Percentiles rank a stretch among this genome's conserved stretches.
These are phyloP conservation scores for Tolypocladium amazonense DNA, from an alignment of 2,329 filamentous ascomycete genomes.

Conservation along the genomic window DNA sequence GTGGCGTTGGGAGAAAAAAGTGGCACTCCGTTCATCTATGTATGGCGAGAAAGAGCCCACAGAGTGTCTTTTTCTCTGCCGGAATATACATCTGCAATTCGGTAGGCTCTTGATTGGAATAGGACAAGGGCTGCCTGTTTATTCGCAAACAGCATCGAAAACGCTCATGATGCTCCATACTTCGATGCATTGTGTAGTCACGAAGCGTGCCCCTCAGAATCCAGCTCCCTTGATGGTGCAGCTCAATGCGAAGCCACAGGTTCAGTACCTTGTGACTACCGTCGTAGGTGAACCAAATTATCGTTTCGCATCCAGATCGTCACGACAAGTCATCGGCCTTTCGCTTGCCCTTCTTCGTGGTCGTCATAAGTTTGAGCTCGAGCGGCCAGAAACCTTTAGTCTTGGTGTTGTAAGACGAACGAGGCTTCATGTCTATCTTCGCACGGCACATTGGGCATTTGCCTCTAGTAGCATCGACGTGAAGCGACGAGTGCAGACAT, in stretches of 20 bases:
- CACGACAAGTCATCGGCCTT: slow-evolving; percentile 20
- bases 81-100: neutral
- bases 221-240: neutral
- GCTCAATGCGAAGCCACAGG: neutral
- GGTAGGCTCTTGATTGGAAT: neutral
- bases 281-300: too few relatives aligned
- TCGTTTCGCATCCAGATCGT: neutral
- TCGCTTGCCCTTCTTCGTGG: slow-evolving; percentile 37
- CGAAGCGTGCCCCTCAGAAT: neutral
- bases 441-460: slow-evolving; percentile 55
- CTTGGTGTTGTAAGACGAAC: slow-evolving; percentile 28
- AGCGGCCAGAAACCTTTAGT: slow-evolving; percentile 46
- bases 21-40: neutral
- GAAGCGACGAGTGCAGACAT: slow-evolving; percentile 50
- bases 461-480: slow-evolving; percentile 43
- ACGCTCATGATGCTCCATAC: neutral
- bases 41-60: neutral
- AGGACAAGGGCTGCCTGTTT: neutral
- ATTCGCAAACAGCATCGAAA: neutral
- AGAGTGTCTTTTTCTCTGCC: too few relatives aligned
- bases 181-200: too few relatives aligned
- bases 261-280: neutral
- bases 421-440: slow-evolving; percentile 39
- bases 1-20: slow-evolving; percentile 1
- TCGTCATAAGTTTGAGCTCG: slow-evolving; percentile 52